Evolutionary conservation across 306 rosid genomes (phyloP), one percentile per base, ranked within the genome.

Genomic region (Hippophae rhamnoides): DNA sequence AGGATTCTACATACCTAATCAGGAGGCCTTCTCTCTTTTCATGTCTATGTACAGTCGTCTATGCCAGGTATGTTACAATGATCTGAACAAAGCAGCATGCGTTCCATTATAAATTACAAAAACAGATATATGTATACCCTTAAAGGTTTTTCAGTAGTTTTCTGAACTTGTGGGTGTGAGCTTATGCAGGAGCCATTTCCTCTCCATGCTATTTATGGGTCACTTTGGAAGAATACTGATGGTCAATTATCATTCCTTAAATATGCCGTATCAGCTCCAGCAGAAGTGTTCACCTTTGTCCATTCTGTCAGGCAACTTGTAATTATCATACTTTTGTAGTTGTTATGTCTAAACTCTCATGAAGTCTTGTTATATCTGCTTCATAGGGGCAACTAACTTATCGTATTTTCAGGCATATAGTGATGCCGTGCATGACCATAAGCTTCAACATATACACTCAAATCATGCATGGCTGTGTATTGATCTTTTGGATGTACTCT

Each of bases 401-500:
- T 61, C 27, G 7, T 63, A 31, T 12, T 57, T 79, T 68, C 83
- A 93, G 99, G 84, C 77, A 7, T 80, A 80, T 77, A 52, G 60
- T 54, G 99, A 92, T 83, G 89, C 77, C 3, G 65, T 86, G 65
- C 78, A 78, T 71, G 96, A 84, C 13, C 82, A 82, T 60, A 84
- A 84, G 72, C 87, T 86, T 79, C 94, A 86, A 70, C 72, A 68
- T 74, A 95, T 86, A 76, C 88, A 69, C 72, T 76, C 84, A 69
- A 86, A 93, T 83, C 90, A 93, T 74, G 95, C 95, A 13, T 93
- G 99, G 99, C 68, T 79, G 72, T 84, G 94, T 62, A 79, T 93
- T 62, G 95, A 89, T 57, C 83, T 93, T 61, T 72, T 93, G 75
- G 92, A 82, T 46, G 79, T 81, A 55, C 72, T 93, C 43, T 93